Conservation (phyloP, 768 basidiomycete species). For the Pulveroboletus frians region DNA sequence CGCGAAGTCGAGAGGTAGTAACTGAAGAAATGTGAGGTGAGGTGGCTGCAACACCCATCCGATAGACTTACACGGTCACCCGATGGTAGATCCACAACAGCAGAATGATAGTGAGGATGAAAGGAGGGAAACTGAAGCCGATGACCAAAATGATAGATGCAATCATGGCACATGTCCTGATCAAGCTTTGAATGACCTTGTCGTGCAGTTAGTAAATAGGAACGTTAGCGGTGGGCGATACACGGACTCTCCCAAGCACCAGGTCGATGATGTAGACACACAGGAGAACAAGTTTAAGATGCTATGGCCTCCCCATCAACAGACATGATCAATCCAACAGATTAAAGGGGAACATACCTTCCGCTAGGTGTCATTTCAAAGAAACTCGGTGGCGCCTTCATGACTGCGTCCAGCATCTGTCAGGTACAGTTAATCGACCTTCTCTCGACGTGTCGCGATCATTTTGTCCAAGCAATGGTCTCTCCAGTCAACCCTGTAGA, state of each 20-base stretch:
- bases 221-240: fast-evolving
- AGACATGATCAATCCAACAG: not conserved
- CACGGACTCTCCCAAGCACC: slow-evolving; percentile 57
- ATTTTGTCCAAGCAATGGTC: slow-evolving; percentile 33
- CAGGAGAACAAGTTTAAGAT: slow-evolving; percentile 89
- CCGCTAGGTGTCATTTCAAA: slow-evolving; percentile 89
- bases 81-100: slow-evolving; percentile 72
- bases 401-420: slow-evolving; percentile 74
- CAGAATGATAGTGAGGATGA: slow-evolving; percentile 70
- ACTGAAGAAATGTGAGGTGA: slow-evolving; percentile 32
- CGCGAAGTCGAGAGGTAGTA: slow-evolving; percentile 86
- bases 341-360: slow-evolving; percentile 39
- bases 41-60: not conserved
- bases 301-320: slow-evolving; percentile 31
- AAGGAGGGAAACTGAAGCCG: slow-evolving; percentile 74
- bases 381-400: slow-evolving; percentile 80
- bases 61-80: slow-evolving; percentile 67
- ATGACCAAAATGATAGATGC: slow-evolving; percentile 68
- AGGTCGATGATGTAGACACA: slow-evolving; percentile 82
- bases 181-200: slow-evolving; percentile 60
- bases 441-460: not conserved
- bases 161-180: slow-evolving; percentile 59
- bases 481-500: slow-evolving; percentile 30
- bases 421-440: not conserved
- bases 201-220: not conserved